A percentile compares a stretch with the other conserved stretches of the same genome.
Evolutionary conservation across 495 filamentous ascomycete genomes (phyloP).

Genomic region (Daldinia caldariorum): DNA sequence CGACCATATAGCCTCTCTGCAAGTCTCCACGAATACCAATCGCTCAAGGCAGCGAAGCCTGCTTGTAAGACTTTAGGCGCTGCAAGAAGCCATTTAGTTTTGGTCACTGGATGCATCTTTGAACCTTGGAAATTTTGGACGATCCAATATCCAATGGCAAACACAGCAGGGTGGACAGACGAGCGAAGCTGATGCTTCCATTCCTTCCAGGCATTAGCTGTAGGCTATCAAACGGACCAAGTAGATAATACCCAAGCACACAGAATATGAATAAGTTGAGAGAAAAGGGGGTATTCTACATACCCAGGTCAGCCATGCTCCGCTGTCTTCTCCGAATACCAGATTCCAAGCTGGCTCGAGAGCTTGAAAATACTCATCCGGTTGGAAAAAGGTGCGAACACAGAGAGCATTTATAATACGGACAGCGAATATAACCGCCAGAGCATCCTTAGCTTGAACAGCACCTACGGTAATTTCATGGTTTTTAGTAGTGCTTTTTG

Average conservation of each 20-base stretch:
- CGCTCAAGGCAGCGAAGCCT: slow-evolving; percentile 77
- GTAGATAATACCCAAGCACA: not conserved
- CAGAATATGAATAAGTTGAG: not conserved
- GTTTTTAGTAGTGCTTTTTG: slow-evolving; percentile 18
- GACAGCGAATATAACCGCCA: slow-evolving; percentile 74
- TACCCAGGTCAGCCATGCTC: slow-evolving; percentile 98
- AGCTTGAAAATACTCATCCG: slow-evolving; percentile 98
- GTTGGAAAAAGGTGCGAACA: slow-evolving; percentile 95
- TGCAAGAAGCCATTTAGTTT: slow-evolving; percentile 62
- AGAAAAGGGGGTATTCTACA: slow-evolving; percentile 35
- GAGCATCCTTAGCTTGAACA: slow-evolving; percentile 56
- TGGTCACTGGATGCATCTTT: slow-evolving; percentile 31
- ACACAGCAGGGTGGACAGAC: slow-evolving; percentile 88
- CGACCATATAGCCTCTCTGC: slow-evolving; percentile 76
- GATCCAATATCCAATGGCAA: slow-evolving; percentile 78
- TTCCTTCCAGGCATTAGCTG: slow-evolving; percentile 69
- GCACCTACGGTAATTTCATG: slow-evolving; percentile 32
- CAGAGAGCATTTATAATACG: slow-evolving; percentile 87
- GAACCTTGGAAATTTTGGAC: slow-evolving; percentile 53
- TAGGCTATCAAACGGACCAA: not conserved
- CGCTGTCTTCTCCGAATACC: slow-evolving; percentile 78
- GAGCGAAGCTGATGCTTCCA: slow-evolving; percentile 91
- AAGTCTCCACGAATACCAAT: slow-evolving; percentile 91
- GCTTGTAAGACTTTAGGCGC: slow-evolving; percentile 82
- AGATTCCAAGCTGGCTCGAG: slow-evolving; percentile 94